Base-by-base conservation (phyloP, 768 basidiomycete species). In the Mycena vulgaris region DNA sequence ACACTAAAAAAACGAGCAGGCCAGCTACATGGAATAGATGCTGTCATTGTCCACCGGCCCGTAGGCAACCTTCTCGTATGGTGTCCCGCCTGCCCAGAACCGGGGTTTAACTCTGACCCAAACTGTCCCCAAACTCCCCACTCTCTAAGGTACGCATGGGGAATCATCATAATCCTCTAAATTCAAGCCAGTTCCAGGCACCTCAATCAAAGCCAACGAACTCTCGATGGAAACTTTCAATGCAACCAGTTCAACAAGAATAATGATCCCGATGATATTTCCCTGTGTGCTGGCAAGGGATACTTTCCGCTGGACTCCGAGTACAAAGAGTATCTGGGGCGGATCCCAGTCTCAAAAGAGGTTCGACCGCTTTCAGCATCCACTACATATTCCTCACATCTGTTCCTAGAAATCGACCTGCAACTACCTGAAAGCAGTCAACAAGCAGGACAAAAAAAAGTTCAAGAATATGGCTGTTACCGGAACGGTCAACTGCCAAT, bases 11-110 rank as follows among this genome's bases (percentile, higher is more conserved):
- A 72, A 48, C 71, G 72, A 9, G n/a, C 39, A 4, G 80, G 80
- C 2, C 78, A 77, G 47, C 45, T 62, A 2, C 80, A 78, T 62
- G 75, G 68, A 0, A 78, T 79, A 17, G 76, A 78, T 55, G 5
- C 23, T 0, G 0, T 77, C 0, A 31, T 76, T 1, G 35, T 68
- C 2, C 71, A 74, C 59, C 74, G 77, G 0, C 76, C 66, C 0
- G 1, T 1, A 7, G 74, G 74, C 0, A 73, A 71, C 42, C 56
- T 78, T 0, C 21, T 72, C 6, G 72, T 78, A 0, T 56, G 30
- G 42, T 79, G 77, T 37, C 76, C 76, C 10, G 63, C 71, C 0
- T 80, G 78, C 48, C 76, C 71, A 0, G 76, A 80, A 35, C 78
- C 70, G 0, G 58, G 64, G 1, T 53, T 71, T 42, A 71, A 71